Conservation (phyloP, 1,284 basidiomycete genomes). For the Moesziomyces globuligerus region DNA sequence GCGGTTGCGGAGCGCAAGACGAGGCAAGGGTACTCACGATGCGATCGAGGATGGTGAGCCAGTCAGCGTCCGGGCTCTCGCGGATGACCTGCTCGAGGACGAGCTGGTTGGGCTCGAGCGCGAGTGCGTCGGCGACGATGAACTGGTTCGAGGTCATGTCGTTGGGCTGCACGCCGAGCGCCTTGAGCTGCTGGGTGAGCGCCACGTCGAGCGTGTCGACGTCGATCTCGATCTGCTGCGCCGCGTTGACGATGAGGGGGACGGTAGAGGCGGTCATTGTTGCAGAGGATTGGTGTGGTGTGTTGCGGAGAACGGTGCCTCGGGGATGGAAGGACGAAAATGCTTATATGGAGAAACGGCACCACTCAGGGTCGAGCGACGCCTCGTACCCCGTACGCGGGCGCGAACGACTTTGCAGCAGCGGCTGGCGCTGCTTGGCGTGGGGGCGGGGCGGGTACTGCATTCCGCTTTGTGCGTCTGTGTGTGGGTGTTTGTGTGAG, state of each 20-base stretch:
- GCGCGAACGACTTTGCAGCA: too few relatives aligned
- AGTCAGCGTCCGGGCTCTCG: conserved; percentile 21
- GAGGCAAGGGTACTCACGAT: conserved; percentile 6
- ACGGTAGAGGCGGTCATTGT: conserved; percentile 30
- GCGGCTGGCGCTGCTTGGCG: too few relatives aligned
- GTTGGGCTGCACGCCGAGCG: conserved; percentile 34
- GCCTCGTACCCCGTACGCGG: too few relatives aligned
- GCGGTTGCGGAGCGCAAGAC: too few relatives aligned
- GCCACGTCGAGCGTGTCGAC: conserved; percentile 31
- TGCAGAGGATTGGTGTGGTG: background rate
- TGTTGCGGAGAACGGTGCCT: background rate
- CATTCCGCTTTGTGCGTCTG: too few relatives aligned
- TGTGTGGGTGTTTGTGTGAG: too few relatives aligned
- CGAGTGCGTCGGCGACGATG: conserved; percentile 35
- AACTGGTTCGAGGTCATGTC: conserved; percentile 49
- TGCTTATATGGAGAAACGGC: background rate
- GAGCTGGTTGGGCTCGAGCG: conserved; percentile 7
- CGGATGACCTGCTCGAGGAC: conserved; percentile 26
- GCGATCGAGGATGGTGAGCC: conserved; percentile 27
- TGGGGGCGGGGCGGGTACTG: too few relatives aligned
- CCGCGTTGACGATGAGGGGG: conserved; percentile 30
- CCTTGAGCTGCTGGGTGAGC: conserved; percentile 29
- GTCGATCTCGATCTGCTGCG: conserved; percentile 40
- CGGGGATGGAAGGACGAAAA: background rate
- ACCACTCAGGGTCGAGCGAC: too few relatives aligned